Evolutionary conservation across 1,139 yeast genomes (phyloP), one percentile per base, ranked within the genome.

Genomic region (Groenewaldozyma auringiensis): DNA sequence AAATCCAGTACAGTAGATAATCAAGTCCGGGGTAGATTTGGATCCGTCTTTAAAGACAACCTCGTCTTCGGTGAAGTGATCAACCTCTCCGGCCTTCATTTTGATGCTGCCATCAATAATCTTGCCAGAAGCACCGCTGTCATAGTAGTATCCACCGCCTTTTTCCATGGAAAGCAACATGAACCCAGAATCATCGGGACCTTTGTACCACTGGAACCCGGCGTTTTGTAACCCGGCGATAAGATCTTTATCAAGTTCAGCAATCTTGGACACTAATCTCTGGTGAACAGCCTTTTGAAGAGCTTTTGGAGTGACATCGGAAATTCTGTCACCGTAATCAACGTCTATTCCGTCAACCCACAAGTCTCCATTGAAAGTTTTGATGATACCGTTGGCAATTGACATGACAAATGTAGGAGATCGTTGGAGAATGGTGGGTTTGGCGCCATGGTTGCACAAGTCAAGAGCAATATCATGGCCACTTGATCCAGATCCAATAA

Each of bases 81-180:
- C 60, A 40, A 71, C 61, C 31, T 50, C 53, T 4, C 71, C 71
- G 42, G 62, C 65, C 51, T 67, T 62, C 45, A 71, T 57, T 32
- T 60, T 57, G 45, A 71, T 64, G 47, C 64, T 64, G 16, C 69
- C 71, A 14, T 69, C 67, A 27, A 61, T 59, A 45, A 71, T 68
- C 47, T 66, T 55, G 43, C 62, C 60, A 36, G 72, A 66, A 47
- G 70, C 66, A 4, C 75, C 75, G 42, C 67, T 72, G 50, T 71
- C 74, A 43, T 69, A 67, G 54, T 71, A 71, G 53, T 68, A 71
- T 27, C 75, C 75, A 2, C 75, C 74, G n/a, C 73, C 74, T 50
- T 69, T 63, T 43, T 71, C 61, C 50, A 60, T 59, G 50, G 68
- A 68, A 42, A 67, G 57, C n/a, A 71, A 67, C 43, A 66, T 61